Conservation (phyloP, 1,284 basidiomycete species). For the Pulchroboletus neoregius region DNA sequence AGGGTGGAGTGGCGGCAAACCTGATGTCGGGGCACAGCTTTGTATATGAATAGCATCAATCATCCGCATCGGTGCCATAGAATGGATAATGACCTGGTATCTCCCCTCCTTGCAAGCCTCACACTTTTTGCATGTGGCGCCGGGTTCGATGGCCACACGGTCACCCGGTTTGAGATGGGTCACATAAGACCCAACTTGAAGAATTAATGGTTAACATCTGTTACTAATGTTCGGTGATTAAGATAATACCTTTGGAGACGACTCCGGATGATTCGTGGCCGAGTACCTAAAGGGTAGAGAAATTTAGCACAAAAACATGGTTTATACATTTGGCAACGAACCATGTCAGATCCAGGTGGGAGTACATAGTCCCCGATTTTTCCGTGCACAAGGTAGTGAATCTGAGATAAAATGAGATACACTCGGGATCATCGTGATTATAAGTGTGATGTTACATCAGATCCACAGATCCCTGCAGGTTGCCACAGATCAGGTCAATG, state of each 20-base stretch:
- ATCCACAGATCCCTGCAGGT: constrained; percentile 78
- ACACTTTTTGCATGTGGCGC: constrained; percentile 69
- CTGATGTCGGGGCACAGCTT: constrained; percentile 75
- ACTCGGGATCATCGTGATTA: not conserved
- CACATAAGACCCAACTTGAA: constrained; percentile 31
- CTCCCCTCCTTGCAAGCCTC: constrained; percentile 73
- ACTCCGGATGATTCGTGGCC: constrained; percentile 60
- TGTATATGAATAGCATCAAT: constrained; percentile 8
- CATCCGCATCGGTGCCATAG: not conserved
- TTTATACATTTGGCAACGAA: constrained; percentile 20
- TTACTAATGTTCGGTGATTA: not conserved
- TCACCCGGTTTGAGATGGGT: constrained; percentile 70
- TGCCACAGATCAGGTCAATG: constrained; percentile 10
- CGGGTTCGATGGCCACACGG: constrained; percentile 85
- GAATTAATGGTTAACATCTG: constrained; percentile 1
- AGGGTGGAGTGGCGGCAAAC: constrained; percentile 88
- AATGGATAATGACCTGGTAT: constrained; percentile 58
- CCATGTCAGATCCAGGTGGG: constrained; percentile 66
- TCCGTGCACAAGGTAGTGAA: constrained; percentile 75
- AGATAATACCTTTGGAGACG: constrained; percentile 34
- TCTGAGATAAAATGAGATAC: constrained; percentile 37
- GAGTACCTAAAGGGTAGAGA: constrained; percentile 38
- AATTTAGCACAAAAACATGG: constrained; percentile 2
- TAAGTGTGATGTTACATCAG: constrained; percentile 56
- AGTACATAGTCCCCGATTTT: constrained; percentile 79